Conservation (phyloP, 768 basidiomycete genomes). For the Suillus ampliporus region DNA sequence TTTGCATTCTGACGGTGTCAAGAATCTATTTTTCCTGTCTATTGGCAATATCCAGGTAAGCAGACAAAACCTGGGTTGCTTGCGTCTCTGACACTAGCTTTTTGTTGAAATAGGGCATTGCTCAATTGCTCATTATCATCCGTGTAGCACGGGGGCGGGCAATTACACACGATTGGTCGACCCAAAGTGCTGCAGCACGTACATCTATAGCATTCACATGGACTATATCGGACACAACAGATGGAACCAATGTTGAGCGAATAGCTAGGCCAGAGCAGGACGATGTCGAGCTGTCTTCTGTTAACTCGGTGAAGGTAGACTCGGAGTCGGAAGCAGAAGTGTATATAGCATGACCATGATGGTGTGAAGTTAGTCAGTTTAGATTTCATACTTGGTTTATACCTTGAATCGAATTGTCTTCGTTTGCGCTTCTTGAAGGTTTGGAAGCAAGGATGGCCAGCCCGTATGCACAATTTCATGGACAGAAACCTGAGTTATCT, state of each 20-base stretch:
- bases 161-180: constrained; percentile 12
- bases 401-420: background rate
- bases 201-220: constrained; percentile 2
- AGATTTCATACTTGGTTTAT: background rate
- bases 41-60: constrained; percentile 39
- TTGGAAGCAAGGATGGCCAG: too few relatives aligned
- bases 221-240: background rate
- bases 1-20: constrained; percentile 23
- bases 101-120: constrained; percentile 33
- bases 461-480: too few relatives aligned
- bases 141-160: constrained; percentile 39
- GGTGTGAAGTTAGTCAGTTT: background rate
- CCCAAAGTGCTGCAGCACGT: background rate
- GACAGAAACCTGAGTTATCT: background rate
- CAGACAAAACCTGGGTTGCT: background rate
- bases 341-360: background rate
- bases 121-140: constrained; percentile 41
- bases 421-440: too few relatives aligned
- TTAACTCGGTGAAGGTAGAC: background rate
- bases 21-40: constrained; percentile 38
- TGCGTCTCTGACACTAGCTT: too few relatives aligned
- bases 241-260: background rate
- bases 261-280: background rate
- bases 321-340: background rate
- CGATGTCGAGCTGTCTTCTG: background rate